Percentiles rank a stretch among this genome's conserved stretches.
Conservation (phyloP, 768 basidiomycete species). For the Tephrocybe rancida region DNA sequence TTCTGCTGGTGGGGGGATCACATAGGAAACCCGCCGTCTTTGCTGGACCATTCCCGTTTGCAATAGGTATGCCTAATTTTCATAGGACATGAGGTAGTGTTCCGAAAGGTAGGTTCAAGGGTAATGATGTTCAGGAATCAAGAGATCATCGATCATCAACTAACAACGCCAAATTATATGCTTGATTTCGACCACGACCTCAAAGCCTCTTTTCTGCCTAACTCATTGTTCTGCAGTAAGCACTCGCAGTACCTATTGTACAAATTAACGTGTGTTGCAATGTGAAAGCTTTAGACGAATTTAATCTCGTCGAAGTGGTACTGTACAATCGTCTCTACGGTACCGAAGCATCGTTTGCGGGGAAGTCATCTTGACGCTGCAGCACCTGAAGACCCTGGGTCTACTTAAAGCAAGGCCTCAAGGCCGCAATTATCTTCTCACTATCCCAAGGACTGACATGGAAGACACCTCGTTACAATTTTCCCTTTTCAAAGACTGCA, state of each 20-base stretch:
- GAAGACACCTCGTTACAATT: conserved; percentile 9
- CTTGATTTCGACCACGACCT: too few relatives aligned
- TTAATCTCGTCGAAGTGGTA: too few relatives aligned
- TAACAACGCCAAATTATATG: conserved; percentile 2
- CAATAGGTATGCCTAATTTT: background rate
- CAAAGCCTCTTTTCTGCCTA: too few relatives aligned
- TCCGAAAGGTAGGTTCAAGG: background rate
- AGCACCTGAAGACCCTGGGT: too few relatives aligned
- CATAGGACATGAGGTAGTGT: background rate
- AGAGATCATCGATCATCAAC: background rate
- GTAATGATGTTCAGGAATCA: background rate
- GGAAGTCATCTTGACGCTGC: background rate
- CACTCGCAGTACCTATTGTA: too few relatives aligned
- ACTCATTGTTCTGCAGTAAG: too few relatives aligned
- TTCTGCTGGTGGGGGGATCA: conserved; percentile 73
- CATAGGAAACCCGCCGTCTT: conserved; percentile 81
- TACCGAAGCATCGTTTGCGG: background rate
- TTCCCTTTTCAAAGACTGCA: conserved; percentile 43
- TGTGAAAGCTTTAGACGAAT: too few relatives aligned
- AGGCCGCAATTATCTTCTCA: background rate
- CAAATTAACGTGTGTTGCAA: too few relatives aligned
- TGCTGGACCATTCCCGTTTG: conserved; percentile 40
- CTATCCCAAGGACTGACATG: background rate
- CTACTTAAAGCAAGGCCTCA: too few relatives aligned
- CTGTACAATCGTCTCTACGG: background rate